Evolutionary conservation across 192 early-diverging fungal species (phyloP), one percentile per base, ranked within the genome.

Genomic region (Linnemannia schmuckeri): DNA sequence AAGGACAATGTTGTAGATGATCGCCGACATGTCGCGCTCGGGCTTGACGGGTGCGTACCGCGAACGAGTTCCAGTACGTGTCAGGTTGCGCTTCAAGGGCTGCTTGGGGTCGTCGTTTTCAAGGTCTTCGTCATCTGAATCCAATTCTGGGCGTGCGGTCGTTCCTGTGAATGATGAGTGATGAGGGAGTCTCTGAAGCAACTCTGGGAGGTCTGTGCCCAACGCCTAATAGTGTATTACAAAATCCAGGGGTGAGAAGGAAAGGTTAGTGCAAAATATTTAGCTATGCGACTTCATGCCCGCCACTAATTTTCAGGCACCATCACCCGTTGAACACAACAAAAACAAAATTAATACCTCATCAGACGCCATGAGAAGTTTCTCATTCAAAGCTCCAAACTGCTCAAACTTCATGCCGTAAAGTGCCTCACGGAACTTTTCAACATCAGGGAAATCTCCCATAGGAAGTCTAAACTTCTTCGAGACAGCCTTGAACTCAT

Each of bases 401-500:
- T 91, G 89, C 70, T 91, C 90, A 83, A 91, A 88, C 70, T 89
- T 88, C 81, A 89, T 89, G 24, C 84, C 79, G 3, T 80, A 40
- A 20, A 91, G 79, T 27, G 77, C 83, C 63, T 89, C 87, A 47
- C 30, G 76, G 73, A 91, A 91, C 46, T 80, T 81, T 38, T 89
- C 88, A 9, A 84, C 76, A 73, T 89, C 88, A 12, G 90, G 90
- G 66, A 91, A 91, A 70, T 91, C 90, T 41, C 90, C 90, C 76
- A 89, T 83, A 12, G 90, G 85, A 9, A 97, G 86, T 72, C 94
- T 94, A 82, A 96, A 91, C 74, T 90, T 81, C 46, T 92, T 90
- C 68, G 94, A 93, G 44, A 97, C 91, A 52, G 93, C 93, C 33
- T 89, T 72, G 80, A 97, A 96, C 81, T 95, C 94, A 12, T 82